Conservation (phyloP, 148 eudicot genomes). For the Agrostemma githago region DNA sequence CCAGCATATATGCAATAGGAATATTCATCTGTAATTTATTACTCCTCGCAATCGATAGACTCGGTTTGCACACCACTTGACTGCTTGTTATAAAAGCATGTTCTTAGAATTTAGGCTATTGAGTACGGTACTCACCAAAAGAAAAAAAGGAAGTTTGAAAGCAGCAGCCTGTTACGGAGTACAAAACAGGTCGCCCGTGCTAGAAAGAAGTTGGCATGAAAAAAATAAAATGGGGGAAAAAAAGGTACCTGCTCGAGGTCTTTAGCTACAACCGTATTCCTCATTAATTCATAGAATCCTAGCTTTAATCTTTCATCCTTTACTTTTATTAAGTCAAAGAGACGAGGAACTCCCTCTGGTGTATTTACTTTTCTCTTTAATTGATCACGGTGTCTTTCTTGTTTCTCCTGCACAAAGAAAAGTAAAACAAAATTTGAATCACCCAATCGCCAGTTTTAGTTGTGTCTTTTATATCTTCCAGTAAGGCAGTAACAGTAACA, state of each 20-base stretch:
- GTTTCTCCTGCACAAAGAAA: slow-evolving; percentile 72
- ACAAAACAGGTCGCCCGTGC: background rate
- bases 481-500: too few relatives aligned
- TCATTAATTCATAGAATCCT: slow-evolving; percentile 79
- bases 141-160: background rate
- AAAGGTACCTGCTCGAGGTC: slow-evolving; percentile 78
- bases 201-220: background rate
- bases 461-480: too few relatives aligned
- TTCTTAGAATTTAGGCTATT: too few relatives aligned
- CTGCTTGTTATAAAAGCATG: too few relatives aligned
- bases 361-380: slow-evolving; percentile 64
- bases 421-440: background rate
- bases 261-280: slow-evolving; percentile 84
- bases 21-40: background rate
- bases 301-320: slow-evolving; percentile 80
- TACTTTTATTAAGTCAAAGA: slow-evolving; percentile 79
- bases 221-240: background rate
- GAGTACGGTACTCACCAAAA: background rate
- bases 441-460: background rate
- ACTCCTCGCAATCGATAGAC: background rate
- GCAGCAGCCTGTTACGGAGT: background rate
- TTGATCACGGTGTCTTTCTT: slow-evolving; percentile 51
- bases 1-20: background rate
- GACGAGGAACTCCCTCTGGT: slow-evolving; percentile 89
- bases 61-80: background rate